A percentile compares a stretch with the other conserved stretches of the same genome.
Evolutionary conservation across 768 basidiomycete genomes (phyloP).

Genomic region (Kwoniella bestiolae): DNA sequence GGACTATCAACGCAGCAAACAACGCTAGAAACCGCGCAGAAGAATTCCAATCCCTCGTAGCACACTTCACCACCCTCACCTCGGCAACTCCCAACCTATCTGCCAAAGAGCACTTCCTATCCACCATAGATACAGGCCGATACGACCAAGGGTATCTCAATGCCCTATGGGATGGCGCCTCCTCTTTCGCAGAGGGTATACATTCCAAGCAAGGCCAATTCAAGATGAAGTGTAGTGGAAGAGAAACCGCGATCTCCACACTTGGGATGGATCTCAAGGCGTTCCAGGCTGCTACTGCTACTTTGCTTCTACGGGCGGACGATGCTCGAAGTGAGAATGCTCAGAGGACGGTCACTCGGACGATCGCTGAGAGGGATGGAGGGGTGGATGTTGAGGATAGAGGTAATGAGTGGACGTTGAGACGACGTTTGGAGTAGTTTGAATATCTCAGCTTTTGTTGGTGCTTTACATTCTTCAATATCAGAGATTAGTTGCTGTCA

Average conservation of each 20-base stretch:
- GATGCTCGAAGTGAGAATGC: too few species aligned
- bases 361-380: too few species aligned
- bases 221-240: neutral
- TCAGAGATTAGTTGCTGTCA: too few species aligned
- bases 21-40: neutral
- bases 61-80: neutral
- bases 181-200: neutral
- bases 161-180: neutral
- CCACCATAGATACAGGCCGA: neutral
- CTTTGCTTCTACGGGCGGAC: too few species aligned
- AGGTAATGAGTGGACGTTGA: too few species aligned
- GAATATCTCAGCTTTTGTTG: too few species aligned
- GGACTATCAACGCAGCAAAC: too few species aligned
- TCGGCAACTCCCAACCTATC: neutral
- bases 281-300: neutral
- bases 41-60: neutral
- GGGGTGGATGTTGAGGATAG: too few species aligned
- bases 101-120: neutral
- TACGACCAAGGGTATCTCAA: neutral
- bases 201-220: neutral
- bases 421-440: too few species aligned
- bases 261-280: neutral
- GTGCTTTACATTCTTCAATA: too few species aligned
- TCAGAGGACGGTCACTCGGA: too few species aligned
- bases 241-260: neutral